phyloP scores from a whole-genome alignment of 139 green algal genomes.

The Tetradesmus obliquus region DNA sequence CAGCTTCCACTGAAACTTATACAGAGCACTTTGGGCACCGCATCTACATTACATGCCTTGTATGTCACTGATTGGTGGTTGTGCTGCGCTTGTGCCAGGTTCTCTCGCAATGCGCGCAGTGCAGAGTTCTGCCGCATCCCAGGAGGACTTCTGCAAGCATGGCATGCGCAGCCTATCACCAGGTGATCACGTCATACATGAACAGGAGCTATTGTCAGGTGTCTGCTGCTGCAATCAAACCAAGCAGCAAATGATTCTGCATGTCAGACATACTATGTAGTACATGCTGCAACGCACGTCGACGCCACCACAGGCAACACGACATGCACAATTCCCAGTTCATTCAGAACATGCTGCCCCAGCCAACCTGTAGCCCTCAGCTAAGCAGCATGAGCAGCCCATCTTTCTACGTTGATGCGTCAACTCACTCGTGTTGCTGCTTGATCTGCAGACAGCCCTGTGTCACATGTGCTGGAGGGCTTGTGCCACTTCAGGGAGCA shows the following conservation, averaged over 20 bases:
- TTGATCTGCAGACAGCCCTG: slow-evolving; percentile 2
- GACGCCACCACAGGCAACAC: too few species aligned
- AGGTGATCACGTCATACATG: background rate
- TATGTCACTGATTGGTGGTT: background rate
- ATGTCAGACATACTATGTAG: too few species aligned
- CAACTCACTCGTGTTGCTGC: background rate
- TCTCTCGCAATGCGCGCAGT: background rate
- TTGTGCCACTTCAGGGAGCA: slow-evolving; percentile 7
- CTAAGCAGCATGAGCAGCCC: too few species aligned
- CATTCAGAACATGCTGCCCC: too few species aligned
- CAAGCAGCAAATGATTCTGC: too few species aligned
- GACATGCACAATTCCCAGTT: too few species aligned
- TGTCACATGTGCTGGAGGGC: slow-evolving; percentile 16
- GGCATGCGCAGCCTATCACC: slow-evolving; percentile 26
- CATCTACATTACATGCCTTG: background rate
- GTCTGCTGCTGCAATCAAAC: too few species aligned
- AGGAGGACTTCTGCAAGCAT: background rate
- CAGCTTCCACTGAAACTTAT: too few species aligned
- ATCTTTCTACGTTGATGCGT: too few species aligned
- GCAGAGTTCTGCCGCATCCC: background rate
- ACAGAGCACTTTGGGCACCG: background rate
- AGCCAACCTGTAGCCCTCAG: too few species aligned
- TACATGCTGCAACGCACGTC: too few species aligned
- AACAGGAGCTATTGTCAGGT: background rate
- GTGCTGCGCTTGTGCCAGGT: background rate